These are phyloP conservation scores for Coemansia sp. DNA, from an alignment of 192 early-diverging fungal genomes.

Conservation along the genomic window DNA sequence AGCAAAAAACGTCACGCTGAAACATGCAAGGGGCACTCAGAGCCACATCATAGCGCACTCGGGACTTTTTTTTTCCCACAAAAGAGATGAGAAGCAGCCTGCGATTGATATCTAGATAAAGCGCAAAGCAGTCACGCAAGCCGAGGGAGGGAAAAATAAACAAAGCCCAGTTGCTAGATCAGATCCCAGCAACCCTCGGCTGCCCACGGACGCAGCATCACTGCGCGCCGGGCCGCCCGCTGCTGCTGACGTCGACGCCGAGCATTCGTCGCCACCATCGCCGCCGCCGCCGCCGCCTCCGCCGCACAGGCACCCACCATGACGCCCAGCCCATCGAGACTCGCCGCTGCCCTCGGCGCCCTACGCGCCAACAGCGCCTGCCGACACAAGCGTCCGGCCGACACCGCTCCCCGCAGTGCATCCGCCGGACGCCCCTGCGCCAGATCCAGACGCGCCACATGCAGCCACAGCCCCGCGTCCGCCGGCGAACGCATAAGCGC, in stretches of 20 bases:
- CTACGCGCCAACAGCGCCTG: neutral
- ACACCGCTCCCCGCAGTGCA: neutral
- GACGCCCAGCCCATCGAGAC: constrained; percentile 17
- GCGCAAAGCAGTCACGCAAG: too few relatives aligned
- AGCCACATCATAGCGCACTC: too few relatives aligned
- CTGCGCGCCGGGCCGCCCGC: neutral
- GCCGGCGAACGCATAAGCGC: constrained; percentile 19
- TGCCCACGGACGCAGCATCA: neutral
- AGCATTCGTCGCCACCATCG: neutral
- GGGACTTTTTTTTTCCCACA: too few relatives aligned
- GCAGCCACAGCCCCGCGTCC: constrained; percentile 24
- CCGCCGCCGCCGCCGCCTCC: neutral
- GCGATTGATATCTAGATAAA: too few relatives aligned
- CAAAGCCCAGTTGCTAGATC: neutral
- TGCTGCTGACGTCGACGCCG: too few relatives aligned
- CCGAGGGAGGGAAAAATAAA: too few relatives aligned
- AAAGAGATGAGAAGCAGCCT: too few relatives aligned
- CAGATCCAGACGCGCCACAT: constrained; percentile 17
- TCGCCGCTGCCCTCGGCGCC: neutral
- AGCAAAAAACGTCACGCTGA: too few relatives aligned
- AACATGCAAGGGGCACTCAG: too few relatives aligned
- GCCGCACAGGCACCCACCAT: constrained; percentile 8
- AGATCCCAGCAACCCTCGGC: too few relatives aligned
- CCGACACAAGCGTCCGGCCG: constrained; percentile 16
- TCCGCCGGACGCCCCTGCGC: neutral